Conservation (phyloP, 495 filamentous ascomycete species). For the Tuber borchii region DNA sequence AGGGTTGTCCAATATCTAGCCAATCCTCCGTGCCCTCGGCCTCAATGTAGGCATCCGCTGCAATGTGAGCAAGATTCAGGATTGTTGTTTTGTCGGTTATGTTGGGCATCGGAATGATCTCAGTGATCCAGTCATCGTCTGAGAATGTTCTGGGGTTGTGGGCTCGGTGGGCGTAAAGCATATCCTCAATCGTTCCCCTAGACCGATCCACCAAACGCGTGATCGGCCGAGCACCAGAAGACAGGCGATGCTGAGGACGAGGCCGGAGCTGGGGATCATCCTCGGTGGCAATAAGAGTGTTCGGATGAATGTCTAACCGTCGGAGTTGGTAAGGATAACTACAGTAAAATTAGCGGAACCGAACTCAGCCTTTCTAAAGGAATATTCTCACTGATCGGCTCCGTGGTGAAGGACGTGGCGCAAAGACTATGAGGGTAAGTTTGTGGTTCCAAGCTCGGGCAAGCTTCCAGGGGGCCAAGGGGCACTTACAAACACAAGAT, state of each 20-base stretch:
- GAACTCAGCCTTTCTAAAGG: not conserved
- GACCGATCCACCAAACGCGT: conserved; percentile 75
- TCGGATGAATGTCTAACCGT: conserved; percentile 61
- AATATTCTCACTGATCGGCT: conserved; percentile 45
- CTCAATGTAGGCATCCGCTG: conserved; percentile 79
- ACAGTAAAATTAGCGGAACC: conserved; percentile 25
- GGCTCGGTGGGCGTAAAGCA: conserved; percentile 60
- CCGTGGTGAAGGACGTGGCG: conserved; percentile 91
- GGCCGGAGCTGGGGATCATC: conserved; percentile 46
- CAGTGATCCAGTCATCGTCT: conserved; percentile 67
- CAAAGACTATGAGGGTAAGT: conserved; percentile 53
- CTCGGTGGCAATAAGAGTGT: conserved; percentile 63
- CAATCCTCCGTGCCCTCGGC: conserved; percentile 66
- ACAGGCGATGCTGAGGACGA: conserved; percentile 45
- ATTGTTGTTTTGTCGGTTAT: conserved; percentile 79
- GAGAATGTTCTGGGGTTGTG: conserved; percentile 55
- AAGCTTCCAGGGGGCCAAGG: conserved; percentile 18
- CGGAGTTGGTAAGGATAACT: conserved; percentile 67
- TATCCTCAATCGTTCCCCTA: conserved; percentile 63
- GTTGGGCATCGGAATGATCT: conserved; percentile 72
- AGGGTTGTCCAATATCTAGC: conserved; percentile 70
- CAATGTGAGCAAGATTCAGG: conserved; percentile 75
- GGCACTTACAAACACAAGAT: conserved; percentile 50
- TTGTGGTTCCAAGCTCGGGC: conserved; percentile 14
- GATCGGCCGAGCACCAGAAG: conserved; percentile 59